A percentile compares a stretch with the other conserved stretches of the same genome.
These are phyloP conservation scores for Talaromyces stipitatus DNA, from an alignment of 495 filamentous ascomycete genomes.

Conservation along the genomic window DNA sequence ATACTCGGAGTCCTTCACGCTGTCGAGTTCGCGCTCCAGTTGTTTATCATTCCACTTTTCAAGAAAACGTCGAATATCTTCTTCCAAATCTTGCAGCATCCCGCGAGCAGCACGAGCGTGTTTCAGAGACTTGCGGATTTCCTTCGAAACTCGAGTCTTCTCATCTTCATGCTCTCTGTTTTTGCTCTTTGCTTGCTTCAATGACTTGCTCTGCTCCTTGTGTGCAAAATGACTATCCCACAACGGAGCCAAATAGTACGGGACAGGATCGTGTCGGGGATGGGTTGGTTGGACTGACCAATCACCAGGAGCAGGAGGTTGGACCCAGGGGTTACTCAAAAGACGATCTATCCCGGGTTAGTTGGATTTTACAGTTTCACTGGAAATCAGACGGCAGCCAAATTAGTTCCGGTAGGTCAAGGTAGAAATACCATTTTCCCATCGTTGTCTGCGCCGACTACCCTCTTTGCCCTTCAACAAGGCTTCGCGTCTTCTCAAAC, in stretches of 20 bases:
- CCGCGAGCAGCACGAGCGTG: slow-evolving; percentile 58
- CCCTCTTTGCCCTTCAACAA: slow-evolving; percentile 89
- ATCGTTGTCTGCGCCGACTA: slow-evolving; percentile 75
- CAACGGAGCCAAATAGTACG: slow-evolving; percentile 80
- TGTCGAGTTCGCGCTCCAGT: slow-evolving; percentile 32
- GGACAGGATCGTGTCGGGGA: slow-evolving; percentile 61
- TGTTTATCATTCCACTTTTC: slow-evolving; percentile 48
- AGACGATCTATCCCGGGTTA: slow-evolving; percentile 60
- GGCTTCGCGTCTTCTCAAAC: slow-evolving; percentile 63
- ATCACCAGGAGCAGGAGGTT: slow-evolving; percentile 72
- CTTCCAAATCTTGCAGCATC: slow-evolving; percentile 58
- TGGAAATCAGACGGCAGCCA: not conserved
- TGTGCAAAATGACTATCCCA: slow-evolving; percentile 68
- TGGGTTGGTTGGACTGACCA: slow-evolving; percentile 76
- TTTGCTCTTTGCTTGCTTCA: slow-evolving; percentile 28
- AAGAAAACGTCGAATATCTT: slow-evolving; percentile 55
- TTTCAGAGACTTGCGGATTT: slow-evolving; percentile 57
- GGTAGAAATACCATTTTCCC: slow-evolving; percentile 78
- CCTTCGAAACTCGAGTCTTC: slow-evolving; percentile 40
- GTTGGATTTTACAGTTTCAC: not conserved
- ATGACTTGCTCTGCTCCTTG: slow-evolving; percentile 29
- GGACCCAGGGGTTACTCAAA: slow-evolving; percentile 74
- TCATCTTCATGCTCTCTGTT: slow-evolving; percentile 23
- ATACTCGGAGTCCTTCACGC: slow-evolving; percentile 43
- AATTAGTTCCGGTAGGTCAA: not conserved